Conservation (phyloP, 306 rosid species). For the Vachellia pachyceras region DNA sequence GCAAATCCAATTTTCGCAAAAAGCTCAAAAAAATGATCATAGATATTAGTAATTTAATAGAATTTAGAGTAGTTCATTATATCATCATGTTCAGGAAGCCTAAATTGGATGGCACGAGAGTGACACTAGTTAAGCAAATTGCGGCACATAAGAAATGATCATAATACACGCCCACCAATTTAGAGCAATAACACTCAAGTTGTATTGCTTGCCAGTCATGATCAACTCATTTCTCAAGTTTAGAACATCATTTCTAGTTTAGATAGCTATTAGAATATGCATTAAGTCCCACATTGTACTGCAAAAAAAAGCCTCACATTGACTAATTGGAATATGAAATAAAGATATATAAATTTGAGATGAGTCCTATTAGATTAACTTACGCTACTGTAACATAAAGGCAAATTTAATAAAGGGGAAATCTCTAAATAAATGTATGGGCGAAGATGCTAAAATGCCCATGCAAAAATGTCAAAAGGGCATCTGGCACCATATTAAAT, state of each 20-base stretch:
- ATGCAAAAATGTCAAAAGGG: too few relatives aligned
- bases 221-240: not conserved
- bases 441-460: too few relatives aligned
- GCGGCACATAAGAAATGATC: not conserved
- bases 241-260: not conserved
- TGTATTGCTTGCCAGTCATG: not conserved
- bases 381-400: too few relatives aligned
- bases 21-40: not conserved
- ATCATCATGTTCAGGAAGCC: not conserved
- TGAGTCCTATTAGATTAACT: too few relatives aligned
- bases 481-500: too few relatives aligned
- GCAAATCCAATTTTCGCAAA: conserved; percentile 19
- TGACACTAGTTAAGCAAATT: not conserved
- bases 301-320: too few relatives aligned
- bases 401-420: too few relatives aligned
- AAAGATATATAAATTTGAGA: too few relatives aligned
- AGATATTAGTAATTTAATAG: not conserved
- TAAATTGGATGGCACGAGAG: not conserved
- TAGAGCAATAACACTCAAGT: not conserved
- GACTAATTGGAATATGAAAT: too few relatives aligned
- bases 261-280: too few relatives aligned
- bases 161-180: not conserved
- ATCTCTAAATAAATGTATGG: too few relatives aligned
- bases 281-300: too few relatives aligned
- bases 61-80: not conserved